Evolutionary conservation across 768 basidiomycete genomes (phyloP).

Genomic region (Lactarius pseudohatsudake): DNA sequence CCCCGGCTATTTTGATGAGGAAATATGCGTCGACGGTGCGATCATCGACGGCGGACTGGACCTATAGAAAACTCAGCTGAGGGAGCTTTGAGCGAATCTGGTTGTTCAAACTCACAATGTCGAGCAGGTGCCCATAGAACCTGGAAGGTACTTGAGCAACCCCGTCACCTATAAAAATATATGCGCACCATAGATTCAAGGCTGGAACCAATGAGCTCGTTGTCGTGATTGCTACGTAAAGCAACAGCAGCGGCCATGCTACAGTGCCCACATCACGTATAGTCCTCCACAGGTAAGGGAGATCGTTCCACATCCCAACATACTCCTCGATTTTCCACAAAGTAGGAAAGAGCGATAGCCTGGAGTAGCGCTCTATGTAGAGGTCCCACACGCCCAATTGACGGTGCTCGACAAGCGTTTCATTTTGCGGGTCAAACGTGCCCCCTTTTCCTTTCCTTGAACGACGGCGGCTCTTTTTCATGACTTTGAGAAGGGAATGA

Average conservation of each 20-base stretch:
- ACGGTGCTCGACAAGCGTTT: slow-evolving; percentile 50
- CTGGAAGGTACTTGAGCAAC: slow-evolving; percentile 2
- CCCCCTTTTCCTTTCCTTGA: not conserved
- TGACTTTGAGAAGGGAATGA: not conserved
- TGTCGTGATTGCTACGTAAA: slow-evolving; percentile 8
- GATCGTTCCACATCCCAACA: slow-evolving; percentile 46
- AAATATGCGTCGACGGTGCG: slow-evolving; percentile 20
- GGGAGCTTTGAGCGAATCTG: not conserved
- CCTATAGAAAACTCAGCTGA: slow-evolving; percentile 6
- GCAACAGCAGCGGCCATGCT: slow-evolving; percentile 14
- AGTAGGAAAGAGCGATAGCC: slow-evolving; percentile 38
- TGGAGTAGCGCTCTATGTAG: slow-evolving; percentile 56
- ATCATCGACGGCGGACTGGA: slow-evolving; percentile 25
- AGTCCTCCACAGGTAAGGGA: slow-evolving; percentile 73
- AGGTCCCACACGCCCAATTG: slow-evolving; percentile 75
- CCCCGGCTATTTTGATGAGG: slow-evolving; percentile 38
- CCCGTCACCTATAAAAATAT: not conserved
- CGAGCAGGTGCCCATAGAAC: slow-evolving; percentile 22
- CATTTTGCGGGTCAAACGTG: slow-evolving; percentile 13
- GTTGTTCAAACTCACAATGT: slow-evolving; percentile 29
- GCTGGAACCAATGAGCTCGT: slow-evolving; percentile 13
- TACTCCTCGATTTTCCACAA: slow-evolving; percentile 49
- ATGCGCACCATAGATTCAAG: slow-evolving; percentile 16
- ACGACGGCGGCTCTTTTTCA: slow-evolving; percentile 4
- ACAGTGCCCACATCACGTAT: slow-evolving; percentile 16